Evolutionary conservation across 176 grass and related monocot genomes (phyloP).

Genomic region (Paspalum notatum): DNA sequence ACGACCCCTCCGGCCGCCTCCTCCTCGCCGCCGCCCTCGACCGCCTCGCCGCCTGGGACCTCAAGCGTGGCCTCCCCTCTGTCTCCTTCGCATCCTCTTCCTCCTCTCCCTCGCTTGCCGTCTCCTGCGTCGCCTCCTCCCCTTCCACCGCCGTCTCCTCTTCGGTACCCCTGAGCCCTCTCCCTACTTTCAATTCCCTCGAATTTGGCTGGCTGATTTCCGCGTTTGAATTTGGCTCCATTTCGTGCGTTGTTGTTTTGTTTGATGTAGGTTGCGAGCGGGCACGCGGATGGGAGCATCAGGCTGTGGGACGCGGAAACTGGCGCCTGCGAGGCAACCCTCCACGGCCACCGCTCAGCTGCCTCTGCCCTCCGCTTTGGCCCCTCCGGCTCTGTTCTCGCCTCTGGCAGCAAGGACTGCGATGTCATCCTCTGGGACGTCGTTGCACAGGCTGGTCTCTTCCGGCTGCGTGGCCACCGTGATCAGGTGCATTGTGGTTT

Average conservation of each 20-base stretch:
- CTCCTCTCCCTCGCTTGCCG: conserved; percentile 41
- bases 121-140: conserved; percentile 63
- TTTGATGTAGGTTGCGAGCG: conserved; percentile 76
- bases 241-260: conserved; percentile 12
- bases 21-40: conserved; percentile 89
- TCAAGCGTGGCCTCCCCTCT: conserved; percentile 76
- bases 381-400: conserved; percentile 62
- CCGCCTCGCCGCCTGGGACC: conserved; percentile 77
- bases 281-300: conserved; percentile 89
- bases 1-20: conserved; percentile 76
- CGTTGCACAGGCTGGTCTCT: conserved; percentile 77
- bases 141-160: conserved; percentile 53
- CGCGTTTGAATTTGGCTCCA: conserved; percentile 8
- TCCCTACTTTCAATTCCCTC: neutral
- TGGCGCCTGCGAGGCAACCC: conserved; percentile 78
- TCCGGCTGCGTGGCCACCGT: conserved; percentile 82
- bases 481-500: conserved; percentile 63
- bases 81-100: conserved; percentile 57
- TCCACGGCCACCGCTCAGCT: conserved; percentile 86
- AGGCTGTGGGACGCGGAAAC: conserved; percentile 83
- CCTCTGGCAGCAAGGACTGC: conserved; percentile 91
- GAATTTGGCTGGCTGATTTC: conserved; percentile 10
- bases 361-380: conserved; percentile 71
- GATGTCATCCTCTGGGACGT: conserved; percentile 96
- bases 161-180: conserved; percentile 43